Conservation (phyloP, 2,329 filamentous ascomycete species). For the Mycosphaerella sp. region DNA sequence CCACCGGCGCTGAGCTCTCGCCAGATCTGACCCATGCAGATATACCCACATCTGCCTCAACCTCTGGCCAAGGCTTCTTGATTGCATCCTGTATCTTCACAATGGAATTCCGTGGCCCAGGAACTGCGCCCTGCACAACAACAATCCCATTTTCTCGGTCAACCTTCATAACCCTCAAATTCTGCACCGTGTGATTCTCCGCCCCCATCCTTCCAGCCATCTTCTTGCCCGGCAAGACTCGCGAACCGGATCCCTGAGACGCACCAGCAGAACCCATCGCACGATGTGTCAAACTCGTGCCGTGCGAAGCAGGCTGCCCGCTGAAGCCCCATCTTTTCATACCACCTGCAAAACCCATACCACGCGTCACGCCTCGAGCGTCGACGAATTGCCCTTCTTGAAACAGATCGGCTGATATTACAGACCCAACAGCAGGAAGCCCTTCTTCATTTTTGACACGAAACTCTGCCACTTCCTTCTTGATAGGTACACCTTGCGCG, state of each 20-base stretch:
- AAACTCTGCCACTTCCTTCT: constrained; percentile 80
- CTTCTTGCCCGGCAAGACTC: constrained; percentile 92
- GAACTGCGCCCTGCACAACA: constrained; percentile 78
- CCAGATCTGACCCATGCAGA: constrained; percentile 10
- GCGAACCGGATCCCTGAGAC: constrained; percentile 83
- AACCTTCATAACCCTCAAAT: constrained; percentile 80
- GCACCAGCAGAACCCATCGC: constrained; percentile 85
- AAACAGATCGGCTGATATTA: constrained; percentile 85
- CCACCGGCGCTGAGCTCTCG: constrained; percentile 5
- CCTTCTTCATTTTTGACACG: constrained; percentile 68
- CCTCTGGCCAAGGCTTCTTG: constrained; percentile 70
- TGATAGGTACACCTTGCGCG: constrained; percentile 72
- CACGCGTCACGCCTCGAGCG: constrained; percentile 68
- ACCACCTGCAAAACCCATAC: constrained; percentile 91
- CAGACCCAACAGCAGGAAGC: constrained; percentile 66
- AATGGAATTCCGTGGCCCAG: constrained; percentile 78
- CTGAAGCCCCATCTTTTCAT: constrained; percentile 94
- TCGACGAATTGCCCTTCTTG: constrained; percentile 85
- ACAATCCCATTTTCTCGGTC: constrained; percentile 83
- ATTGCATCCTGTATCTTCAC: constrained; percentile 85
- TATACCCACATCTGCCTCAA: constrained; percentile 29
- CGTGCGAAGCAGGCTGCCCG: constrained; percentile 87
- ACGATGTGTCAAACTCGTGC: constrained; percentile 90
- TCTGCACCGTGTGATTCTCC: constrained; percentile 82
- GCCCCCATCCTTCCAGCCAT: constrained; percentile 97